A percentile compares a stretch with the other conserved stretches of the same genome.
Conservation (phyloP, 2,329 filamentous ascomycete species). For the Phaeosphaeriaceae sp. region DNA sequence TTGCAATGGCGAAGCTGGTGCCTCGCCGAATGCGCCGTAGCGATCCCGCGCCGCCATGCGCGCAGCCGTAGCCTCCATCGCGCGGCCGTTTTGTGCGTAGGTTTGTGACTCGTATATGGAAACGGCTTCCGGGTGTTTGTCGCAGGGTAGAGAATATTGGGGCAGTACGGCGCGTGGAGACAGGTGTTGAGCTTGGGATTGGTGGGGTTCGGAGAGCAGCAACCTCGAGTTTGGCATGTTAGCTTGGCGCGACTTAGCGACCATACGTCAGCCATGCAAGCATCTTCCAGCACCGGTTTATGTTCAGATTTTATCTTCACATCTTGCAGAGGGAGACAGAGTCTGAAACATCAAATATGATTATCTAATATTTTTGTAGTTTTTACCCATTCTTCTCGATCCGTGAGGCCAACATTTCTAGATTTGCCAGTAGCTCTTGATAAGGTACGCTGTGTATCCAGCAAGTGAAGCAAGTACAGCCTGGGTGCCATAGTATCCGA, state of each 20-base stretch:
- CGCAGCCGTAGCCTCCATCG: constrained; percentile 91
- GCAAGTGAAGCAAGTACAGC: constrained; percentile 32
- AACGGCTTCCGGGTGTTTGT: neutral
- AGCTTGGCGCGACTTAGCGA: constrained; percentile 22
- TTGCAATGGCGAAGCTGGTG: constrained; percentile 84
- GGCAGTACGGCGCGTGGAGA: constrained; percentile 10
- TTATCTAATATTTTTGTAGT: neutral
- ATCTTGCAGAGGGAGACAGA: too few species aligned
- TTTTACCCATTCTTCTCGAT: neutral
- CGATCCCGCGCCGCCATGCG: constrained; percentile 95
- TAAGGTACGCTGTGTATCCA: constrained; percentile 40
- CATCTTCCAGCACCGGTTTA: neutral
- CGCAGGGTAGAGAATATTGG: constrained; percentile 7
- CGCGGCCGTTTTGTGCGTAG: constrained; percentile 17
- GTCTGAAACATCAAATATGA: too few species aligned
- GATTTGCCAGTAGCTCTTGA: constrained; percentile 40
- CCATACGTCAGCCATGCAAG: constrained; percentile 20
- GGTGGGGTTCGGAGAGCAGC: constrained; percentile 20
- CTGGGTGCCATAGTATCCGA: constrained; percentile 44
- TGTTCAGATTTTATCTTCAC: too few species aligned
- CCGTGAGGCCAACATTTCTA: neutral
- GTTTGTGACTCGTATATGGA: neutral
- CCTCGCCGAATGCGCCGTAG: constrained; percentile 81
- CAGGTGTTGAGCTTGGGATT: constrained; percentile 16
- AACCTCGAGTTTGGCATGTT: constrained; percentile 1